phyloP scores from a whole-genome alignment of 2,329 filamentous ascomycete genomes.

The Clonostachys rhizophaga region DNA sequence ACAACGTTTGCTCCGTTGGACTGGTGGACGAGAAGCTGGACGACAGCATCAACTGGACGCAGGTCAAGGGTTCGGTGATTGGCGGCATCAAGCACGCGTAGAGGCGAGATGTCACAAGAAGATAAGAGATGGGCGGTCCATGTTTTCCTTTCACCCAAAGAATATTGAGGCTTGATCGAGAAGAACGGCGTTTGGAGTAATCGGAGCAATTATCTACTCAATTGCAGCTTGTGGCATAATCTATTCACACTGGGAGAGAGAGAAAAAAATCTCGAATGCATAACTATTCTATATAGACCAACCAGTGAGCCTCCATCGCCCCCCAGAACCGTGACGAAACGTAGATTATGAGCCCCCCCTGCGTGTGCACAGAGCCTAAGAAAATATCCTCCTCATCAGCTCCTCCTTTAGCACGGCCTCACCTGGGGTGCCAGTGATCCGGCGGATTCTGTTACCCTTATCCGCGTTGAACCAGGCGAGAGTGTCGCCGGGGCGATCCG shows the following conservation, averaged over 20 bases:
- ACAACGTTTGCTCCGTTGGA: conserved; percentile 89
- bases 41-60: conserved; percentile 84
- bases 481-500: conserved; percentile 64
- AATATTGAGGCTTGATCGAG: too few relatives aligned
- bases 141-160: too few relatives aligned
- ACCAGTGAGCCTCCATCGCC: too few relatives aligned
- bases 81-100: conserved; percentile 75
- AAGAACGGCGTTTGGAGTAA: too few relatives aligned
- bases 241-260: too few relatives aligned
- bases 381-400: conserved; percentile 48
- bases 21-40: conserved; percentile 88
- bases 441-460: conserved; percentile 75
- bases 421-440: conserved; percentile 68
- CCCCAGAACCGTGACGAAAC: too few relatives aligned
- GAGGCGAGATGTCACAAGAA: neutral
- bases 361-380: neutral
- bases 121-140: too few relatives aligned
- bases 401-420: conserved; percentile 60
- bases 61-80: conserved; percentile 81
- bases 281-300: too few relatives aligned
- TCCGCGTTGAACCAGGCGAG: conserved; percentile 68
- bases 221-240: too few relatives aligned
- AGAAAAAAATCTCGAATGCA: too few relatives aligned
- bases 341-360: too few relatives aligned
- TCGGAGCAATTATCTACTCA: too few relatives aligned